A percentile compares a stretch with the other conserved stretches of the same genome.
Conservation (phyloP, 2,329 filamentous ascomycete genomes). For the Colletotrichum truncatum region DNA sequence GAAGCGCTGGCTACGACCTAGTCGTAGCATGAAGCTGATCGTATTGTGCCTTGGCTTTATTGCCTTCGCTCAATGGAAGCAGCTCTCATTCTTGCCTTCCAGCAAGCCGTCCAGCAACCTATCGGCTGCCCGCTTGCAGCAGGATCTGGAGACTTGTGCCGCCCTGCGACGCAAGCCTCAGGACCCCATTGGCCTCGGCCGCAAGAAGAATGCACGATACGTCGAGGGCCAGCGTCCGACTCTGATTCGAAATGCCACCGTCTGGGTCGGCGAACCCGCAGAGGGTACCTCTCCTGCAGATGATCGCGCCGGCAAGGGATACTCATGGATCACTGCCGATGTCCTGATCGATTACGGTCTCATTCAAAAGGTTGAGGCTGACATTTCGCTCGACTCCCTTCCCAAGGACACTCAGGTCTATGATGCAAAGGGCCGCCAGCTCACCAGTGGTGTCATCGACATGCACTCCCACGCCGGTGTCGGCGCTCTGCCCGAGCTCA, state of each 20-base stretch:
- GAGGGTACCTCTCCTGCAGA: constrained; percentile 61
- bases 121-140: constrained; percentile 61
- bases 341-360: constrained; percentile 69
- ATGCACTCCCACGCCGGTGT: constrained; percentile 77
- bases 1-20: constrained; percentile 22
- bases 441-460: constrained; percentile 75
- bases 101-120: constrained; percentile 43
- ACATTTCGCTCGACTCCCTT: constrained; percentile 52
- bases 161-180: constrained; percentile 62
- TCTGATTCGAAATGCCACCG: constrained; percentile 71
- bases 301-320: constrained; percentile 66
- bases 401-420: constrained; percentile 59
- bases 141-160: constrained; percentile 64
- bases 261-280: constrained; percentile 72
- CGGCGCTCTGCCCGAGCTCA: constrained; percentile 62
- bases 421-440: constrained; percentile 66
- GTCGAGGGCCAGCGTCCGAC: constrained; percentile 66
- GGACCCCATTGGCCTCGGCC: constrained; percentile 64
- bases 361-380: constrained; percentile 60
- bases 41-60: constrained; percentile 60
- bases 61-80: constrained; percentile 58
- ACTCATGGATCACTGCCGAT: constrained; percentile 67
- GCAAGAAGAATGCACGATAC: constrained; percentile 69
- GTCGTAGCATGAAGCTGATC: constrained; percentile 38
- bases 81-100: constrained; percentile 37